phyloP scores from a whole-genome alignment of 768 basidiomycete species.

The Phallus indusiatus region DNA sequence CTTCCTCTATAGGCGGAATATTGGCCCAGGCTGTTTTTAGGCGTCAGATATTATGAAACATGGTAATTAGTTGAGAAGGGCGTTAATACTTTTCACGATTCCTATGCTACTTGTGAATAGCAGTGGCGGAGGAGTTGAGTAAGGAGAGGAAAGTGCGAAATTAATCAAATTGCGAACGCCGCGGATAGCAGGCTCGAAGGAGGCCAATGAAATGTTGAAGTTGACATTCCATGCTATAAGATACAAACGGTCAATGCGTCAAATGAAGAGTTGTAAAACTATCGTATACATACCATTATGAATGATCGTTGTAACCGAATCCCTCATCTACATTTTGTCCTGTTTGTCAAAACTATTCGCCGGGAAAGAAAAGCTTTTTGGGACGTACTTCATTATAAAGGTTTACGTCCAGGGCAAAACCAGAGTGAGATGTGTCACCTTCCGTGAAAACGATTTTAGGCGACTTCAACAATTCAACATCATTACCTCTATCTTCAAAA shows the following conservation, averaged over 20 bases:
- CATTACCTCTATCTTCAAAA: conserved; percentile 26
- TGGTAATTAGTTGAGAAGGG: background rate
- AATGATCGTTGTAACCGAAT: background rate
- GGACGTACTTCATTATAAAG: conserved; percentile 8
- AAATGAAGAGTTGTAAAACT: no score
- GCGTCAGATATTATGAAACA: background rate
- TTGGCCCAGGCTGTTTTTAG: conserved; percentile 1
- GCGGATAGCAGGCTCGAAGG: conserved; percentile 33
- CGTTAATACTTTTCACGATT: conserved; percentile 20
- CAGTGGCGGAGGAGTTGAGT: conserved; percentile 18
- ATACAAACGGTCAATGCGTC: background rate
- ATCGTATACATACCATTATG: conserved; percentile 1
- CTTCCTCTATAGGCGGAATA: background rate
- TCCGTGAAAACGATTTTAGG: conserved; percentile 13
- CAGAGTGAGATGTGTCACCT: conserved; percentile 13
- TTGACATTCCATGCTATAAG: conserved; percentile 35
- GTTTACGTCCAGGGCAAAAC: conserved; percentile 10
- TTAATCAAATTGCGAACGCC: conserved; percentile 31
- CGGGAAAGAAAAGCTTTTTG: background rate
- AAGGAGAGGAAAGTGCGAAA: conserved; percentile 24
- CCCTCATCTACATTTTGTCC: background rate
- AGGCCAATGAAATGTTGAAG: conserved; percentile 31
- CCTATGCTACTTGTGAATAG: conserved; percentile 25
- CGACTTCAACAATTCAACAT: conserved; percentile 14
- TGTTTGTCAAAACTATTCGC: background rate